Percentiles rank a stretch among this genome's conserved stretches.
These are phyloP conservation scores for Trapa incisa DNA, from an alignment of 345 rosid species.

Conservation along the genomic window DNA sequence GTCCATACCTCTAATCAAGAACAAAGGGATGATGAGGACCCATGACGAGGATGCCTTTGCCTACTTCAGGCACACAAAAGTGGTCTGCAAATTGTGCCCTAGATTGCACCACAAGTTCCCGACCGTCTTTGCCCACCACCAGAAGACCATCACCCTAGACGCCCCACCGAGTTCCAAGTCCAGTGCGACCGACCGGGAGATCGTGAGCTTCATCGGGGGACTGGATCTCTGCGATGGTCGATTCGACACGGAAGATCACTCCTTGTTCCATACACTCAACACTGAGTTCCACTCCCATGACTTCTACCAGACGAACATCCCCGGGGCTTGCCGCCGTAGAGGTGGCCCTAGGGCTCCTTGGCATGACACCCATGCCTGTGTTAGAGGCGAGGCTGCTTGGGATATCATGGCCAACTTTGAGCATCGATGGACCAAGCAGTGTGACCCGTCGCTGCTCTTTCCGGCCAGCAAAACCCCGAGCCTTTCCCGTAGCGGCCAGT, in stretches of 20 bases:
- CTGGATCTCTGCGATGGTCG: slow-evolving; percentile 75
- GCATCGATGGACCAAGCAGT: slow-evolving; percentile 77
- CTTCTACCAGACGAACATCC: slow-evolving; percentile 61
- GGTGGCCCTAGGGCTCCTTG: slow-evolving; percentile 96
- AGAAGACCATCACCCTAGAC: slow-evolving; percentile 65
- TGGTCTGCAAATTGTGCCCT: slow-evolving; percentile 56
- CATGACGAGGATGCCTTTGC: slow-evolving; percentile 53
- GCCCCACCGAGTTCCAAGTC: slow-evolving; percentile 12
- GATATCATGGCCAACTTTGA: slow-evolving; percentile 65
- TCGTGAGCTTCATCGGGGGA: slow-evolving; percentile 77
- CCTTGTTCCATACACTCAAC: slow-evolving; percentile 54
- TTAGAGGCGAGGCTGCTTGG: slow-evolving; percentile 65
- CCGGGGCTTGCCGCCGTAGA: slow-evolving; percentile 50
- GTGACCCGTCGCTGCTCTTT: slow-evolving; percentile 42
- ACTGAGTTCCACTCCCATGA: slow-evolving; percentile 28
- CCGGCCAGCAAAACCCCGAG: slow-evolving; percentile 26
- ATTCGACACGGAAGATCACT: slow-evolving; percentile 72
- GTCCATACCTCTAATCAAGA: slow-evolving; percentile 59
- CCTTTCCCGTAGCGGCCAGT: slow-evolving; percentile 11
- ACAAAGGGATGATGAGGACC: slow-evolving; percentile 70
- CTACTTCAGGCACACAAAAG: slow-evolving; percentile 55
- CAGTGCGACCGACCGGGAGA: slow-evolving; percentile 33
- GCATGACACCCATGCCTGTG: slow-evolving; percentile 72
- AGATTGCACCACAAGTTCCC: slow-evolving; percentile 60
- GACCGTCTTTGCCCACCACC: slow-evolving; percentile 76